Base-by-base conservation (phyloP, 129 eudicot species). In the Glebionis coronaria region DNA sequence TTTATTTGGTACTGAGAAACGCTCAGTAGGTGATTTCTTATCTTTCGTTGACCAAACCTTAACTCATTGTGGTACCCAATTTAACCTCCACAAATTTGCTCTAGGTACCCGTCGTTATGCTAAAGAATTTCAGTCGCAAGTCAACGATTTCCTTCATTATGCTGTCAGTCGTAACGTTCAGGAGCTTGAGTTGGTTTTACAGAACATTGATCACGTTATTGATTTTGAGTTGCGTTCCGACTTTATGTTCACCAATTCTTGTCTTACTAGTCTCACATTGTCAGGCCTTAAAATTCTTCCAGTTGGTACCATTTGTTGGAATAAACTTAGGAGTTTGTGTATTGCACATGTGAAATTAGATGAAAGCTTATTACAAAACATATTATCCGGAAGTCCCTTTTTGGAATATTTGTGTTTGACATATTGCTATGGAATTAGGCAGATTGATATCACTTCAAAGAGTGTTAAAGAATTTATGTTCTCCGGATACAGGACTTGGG, bases 11-110 rank as follows among this genome's bases (percentile, higher is more conserved):
- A n/a, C n/a, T n/a, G n/a, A n/a, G n/a, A n/a, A n/a, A n/a, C n/a
- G n/a, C n/a, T n/a, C n/a, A n/a, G n/a, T n/a, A n/a, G n/a, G n/a
- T n/a, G 56, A 73, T 63, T 73, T 63, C 54, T 19, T 7, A n/a
- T 23, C 64, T 3, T 63, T 40, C 29, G 64, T 73, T 2, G 67
- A 63, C 70, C 40, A 73, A 63, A 73, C 77, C 70, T 64, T 73
- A 73, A 25, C 56, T 42, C 77, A 73, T 2, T 54, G 77, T 52
- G 56, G 35, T 45, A 15, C 47, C 11, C 53, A n/a, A 35, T 53
- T 44, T 20, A 63, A 73, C 20, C 63, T 73, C 28, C 9, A 63
- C 1, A 62, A 53, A 45, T 52, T 63, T 18, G 4, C 2, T 35
- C 15, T 72, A 4, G 4, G 7, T 53, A 42, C 20, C 31, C 12